Evolutionary conservation across 352 stramenopile genomes (phyloP).

Genomic region (Phytophthora litchii): DNA sequence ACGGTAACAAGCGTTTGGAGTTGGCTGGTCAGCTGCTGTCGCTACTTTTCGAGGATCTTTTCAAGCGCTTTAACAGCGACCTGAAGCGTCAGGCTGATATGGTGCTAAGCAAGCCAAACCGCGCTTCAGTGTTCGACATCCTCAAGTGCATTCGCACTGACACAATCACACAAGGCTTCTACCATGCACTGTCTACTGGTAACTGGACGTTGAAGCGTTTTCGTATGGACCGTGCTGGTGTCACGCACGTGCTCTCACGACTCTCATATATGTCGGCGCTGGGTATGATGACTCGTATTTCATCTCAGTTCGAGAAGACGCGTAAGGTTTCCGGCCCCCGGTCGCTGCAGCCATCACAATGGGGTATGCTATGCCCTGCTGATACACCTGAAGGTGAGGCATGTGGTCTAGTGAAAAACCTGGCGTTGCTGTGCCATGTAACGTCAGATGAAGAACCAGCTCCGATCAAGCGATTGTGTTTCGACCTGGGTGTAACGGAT

Average conservation of each 20-base stretch:
- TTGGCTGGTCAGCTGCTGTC: constrained; percentile 97
- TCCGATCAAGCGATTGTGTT: constrained; percentile 95
- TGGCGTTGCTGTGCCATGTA: constrained; percentile 98
- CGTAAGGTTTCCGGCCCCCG: constrained; percentile 98
- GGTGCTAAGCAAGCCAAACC: constrained; percentile 98
- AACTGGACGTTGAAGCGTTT: constrained; percentile 99
- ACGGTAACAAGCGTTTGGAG: constrained; percentile 99
- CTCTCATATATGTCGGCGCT: constrained; percentile 99
- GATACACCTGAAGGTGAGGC: constrained; percentile 99
- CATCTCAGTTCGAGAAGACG: constrained; percentile 99
- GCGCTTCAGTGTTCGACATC: constrained; percentile 97
- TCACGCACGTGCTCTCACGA: constrained; percentile 97
- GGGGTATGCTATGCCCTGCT: constrained; percentile 98
- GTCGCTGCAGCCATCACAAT: constrained; percentile 98
- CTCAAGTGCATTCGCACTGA: constrained; percentile 97
- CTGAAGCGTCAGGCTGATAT: constrained; percentile 98
- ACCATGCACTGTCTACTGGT: constrained; percentile 86
- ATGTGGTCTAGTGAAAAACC: constrained; percentile 99
- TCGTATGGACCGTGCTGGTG: constrained; percentile 98
- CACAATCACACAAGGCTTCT: constrained; percentile 97
- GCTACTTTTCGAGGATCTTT: constrained; percentile 99
- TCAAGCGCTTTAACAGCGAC: constrained; percentile 99
- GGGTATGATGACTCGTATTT: constrained; percentile 99
- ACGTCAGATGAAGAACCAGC: constrained; percentile 91
- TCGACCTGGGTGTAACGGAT: constrained; percentile 98